A percentile compares a stretch with the other conserved stretches of the same genome.
phyloP scores from a whole-genome alignment of 257 asterid species.

The Solanum peruvianum region DNA sequence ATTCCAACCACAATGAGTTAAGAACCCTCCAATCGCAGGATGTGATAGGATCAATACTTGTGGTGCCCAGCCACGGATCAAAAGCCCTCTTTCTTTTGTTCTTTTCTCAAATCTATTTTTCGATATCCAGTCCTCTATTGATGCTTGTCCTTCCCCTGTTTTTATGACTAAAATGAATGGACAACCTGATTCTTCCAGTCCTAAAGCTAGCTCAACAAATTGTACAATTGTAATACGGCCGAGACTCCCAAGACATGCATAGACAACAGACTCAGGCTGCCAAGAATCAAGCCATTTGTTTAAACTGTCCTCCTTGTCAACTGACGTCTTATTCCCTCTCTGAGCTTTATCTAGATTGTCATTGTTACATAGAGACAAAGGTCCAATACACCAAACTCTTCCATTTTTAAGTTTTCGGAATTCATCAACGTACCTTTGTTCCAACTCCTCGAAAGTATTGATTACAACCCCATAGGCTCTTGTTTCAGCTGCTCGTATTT shows the following conservation, averaged over 20 bases:
- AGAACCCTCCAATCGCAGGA: background rate
- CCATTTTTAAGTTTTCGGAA: background rate
- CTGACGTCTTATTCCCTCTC: background rate
- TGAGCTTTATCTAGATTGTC: background rate
- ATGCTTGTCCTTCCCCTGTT: background rate
- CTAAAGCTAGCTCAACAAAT: background rate
- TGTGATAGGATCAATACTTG: background rate
- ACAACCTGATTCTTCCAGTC: background rate
- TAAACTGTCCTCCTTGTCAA: background rate
- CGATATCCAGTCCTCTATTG: background rate
- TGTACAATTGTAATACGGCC: background rate
- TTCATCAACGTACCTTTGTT: background rate
- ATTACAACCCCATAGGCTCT: constrained; percentile 1
- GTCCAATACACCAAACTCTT: constrained; percentile 5
- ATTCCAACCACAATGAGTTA: constrained; percentile 9
- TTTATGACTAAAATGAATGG: background rate
- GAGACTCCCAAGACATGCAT: background rate
- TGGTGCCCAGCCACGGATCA: background rate
- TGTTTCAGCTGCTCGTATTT: background rate
- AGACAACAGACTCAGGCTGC: background rate
- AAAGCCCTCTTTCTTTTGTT: background rate
- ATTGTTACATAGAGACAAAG: background rate
- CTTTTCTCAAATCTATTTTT: background rate
- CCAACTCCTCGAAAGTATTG: constrained; percentile 5
- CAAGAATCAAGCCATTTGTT: background rate